A percentile compares a stretch with the other conserved stretches of the same genome.
phyloP scores from a whole-genome alignment of 345 rosid species.

The Gossypium sturtianum region DNA sequence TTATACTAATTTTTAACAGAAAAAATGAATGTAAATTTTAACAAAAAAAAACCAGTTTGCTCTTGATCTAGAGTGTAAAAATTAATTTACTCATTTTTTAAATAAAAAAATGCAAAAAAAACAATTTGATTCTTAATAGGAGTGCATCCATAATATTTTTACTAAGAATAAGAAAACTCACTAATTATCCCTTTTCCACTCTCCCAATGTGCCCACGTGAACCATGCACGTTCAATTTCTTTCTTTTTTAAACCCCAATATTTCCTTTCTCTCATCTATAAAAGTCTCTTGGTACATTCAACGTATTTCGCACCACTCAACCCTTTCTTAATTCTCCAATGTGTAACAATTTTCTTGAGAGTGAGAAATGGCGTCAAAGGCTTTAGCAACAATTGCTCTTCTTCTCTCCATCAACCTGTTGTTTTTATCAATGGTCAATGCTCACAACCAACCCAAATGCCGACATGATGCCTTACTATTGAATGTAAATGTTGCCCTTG shows the following conservation, averaged over 20 bases:
- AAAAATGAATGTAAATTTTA: no score
- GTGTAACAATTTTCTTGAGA: neutral
- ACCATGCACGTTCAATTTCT: neutral
- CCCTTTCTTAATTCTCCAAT: no score
- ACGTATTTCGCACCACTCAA: neutral
- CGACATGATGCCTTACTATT: neutral
- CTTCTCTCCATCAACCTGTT: slow-evolving; percentile 51
- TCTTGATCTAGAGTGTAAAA: no score
- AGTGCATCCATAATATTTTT: no score
- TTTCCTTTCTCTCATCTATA: neutral
- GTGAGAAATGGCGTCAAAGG: slow-evolving; percentile 34
- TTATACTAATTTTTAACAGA: no score
- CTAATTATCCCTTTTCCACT: neutral
- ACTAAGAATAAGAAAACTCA: no score
- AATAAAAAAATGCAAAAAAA: no score
- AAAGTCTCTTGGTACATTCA: neutral
- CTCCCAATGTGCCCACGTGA: neutral
- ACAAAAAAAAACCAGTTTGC: rapidly evolving
- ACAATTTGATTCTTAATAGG: no score
- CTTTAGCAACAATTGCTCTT: slow-evolving; percentile 36
- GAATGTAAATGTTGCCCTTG: no score
- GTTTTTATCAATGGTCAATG: slow-evolving; percentile 40
- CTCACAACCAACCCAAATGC: neutral
- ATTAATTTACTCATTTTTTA: no score
- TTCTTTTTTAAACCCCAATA: neutral